Evolutionary conservation across 768 basidiomycete species (phyloP).

Genomic region (Hydnomerulius pinastri): DNA sequence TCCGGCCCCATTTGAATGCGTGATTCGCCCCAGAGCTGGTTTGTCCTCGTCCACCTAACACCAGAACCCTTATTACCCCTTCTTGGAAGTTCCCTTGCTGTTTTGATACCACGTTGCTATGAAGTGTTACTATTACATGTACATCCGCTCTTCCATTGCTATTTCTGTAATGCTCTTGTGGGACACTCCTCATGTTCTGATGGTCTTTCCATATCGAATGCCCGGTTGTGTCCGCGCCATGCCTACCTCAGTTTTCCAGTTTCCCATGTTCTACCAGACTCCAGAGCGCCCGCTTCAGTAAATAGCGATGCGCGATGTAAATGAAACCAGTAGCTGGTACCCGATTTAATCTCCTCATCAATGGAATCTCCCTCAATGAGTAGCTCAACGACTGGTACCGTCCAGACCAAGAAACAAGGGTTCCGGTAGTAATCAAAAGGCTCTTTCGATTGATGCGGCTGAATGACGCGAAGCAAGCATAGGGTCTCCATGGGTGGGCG

Average conservation of each 20-base stretch:
- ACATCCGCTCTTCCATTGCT: neutral
- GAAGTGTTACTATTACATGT: neutral
- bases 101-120: neutral
- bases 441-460: neutral
- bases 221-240: neutral
- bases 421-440: too few relatives aligned
- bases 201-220: neutral
- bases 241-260: neutral
- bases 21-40: neutral
- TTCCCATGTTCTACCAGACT: neutral
- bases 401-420: too few relatives aligned
- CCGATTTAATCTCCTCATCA: too few relatives aligned
- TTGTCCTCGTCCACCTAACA: neutral
- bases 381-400: too few relatives aligned
- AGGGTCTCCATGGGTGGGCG: neutral
- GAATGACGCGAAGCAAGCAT: neutral
- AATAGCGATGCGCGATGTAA: too few relatives aligned
- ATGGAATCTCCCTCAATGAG: too few relatives aligned
- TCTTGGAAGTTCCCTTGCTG: neutral
- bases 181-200: neutral
- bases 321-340: too few relatives aligned
- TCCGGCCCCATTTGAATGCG: neutral
- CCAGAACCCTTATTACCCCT: neutral
- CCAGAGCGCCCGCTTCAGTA: neutral
- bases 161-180: neutral